Evolutionary conservation across 2,329 filamentous ascomycete genomes (phyloP).

Genomic region (Colletotrichum coccodes): DNA sequence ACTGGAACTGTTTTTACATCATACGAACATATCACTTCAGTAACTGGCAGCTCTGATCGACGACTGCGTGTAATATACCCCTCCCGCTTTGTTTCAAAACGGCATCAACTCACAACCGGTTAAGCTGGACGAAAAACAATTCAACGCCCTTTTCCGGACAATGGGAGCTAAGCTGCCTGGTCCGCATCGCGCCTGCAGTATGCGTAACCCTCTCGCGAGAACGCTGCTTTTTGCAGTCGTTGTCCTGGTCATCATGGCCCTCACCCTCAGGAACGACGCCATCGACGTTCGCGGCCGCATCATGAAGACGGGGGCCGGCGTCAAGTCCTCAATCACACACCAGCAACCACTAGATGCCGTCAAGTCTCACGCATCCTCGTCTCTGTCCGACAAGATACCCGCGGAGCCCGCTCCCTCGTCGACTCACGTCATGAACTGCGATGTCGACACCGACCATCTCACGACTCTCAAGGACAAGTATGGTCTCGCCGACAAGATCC

Average conservation of each 20-base stretch:
- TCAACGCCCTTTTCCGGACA: constrained; percentile 18
- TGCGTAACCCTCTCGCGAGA: constrained; percentile 59
- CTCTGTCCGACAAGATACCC: constrained; percentile 43
- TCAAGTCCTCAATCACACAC: constrained; percentile 42
- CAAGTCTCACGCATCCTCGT: constrained; percentile 27
- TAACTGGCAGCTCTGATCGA: not conserved
- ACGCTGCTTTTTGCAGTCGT: constrained; percentile 54
- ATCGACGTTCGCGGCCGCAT: constrained; percentile 52
- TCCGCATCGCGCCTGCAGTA: constrained; percentile 55
- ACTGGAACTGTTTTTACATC: not conserved
- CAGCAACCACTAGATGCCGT: constrained; percentile 39
- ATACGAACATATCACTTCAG: not conserved
- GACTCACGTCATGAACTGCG: constrained; percentile 57
- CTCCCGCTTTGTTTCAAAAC: not conserved
- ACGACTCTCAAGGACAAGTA: constrained; percentile 57
- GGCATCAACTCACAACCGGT: not conserved
- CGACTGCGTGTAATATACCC: not conserved
- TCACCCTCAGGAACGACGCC: constrained; percentile 53
- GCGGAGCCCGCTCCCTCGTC: constrained; percentile 34
- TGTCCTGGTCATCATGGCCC: constrained; percentile 53
- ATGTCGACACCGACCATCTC: constrained; percentile 58
- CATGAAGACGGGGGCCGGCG: constrained; percentile 49
- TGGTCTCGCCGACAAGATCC: constrained; percentile 59
- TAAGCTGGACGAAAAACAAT: constrained; percentile 32
- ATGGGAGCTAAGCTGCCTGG: constrained; percentile 52